A percentile compares a stretch with the other conserved stretches of the same genome.
These are phyloP conservation scores for Aegilops umbellulata DNA, from an alignment of 176 grass and related monocot species.

Conservation along the genomic window DNA sequence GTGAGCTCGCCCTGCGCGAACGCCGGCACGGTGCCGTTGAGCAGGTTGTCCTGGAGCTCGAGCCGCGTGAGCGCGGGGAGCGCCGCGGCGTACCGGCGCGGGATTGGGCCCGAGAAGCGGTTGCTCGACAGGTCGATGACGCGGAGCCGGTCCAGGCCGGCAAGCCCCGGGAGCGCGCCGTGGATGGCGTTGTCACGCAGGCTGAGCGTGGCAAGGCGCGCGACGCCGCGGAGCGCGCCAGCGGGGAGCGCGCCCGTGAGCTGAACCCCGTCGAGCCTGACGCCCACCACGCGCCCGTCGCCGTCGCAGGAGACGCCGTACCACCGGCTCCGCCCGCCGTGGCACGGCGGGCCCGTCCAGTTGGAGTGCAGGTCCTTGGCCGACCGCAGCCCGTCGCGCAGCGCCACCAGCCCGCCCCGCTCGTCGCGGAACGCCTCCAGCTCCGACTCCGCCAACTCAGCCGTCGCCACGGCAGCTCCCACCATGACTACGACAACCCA, in stretches of 20 bases:
- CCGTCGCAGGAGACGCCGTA: constrained; percentile 61
- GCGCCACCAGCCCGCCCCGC: constrained; percentile 56
- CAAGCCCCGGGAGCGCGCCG: constrained; percentile 60
- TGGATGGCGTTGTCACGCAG: constrained; percentile 76
- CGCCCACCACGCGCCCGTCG: constrained; percentile 52
- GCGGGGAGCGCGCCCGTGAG: constrained; percentile 57
- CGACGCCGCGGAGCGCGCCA: constrained; percentile 34
- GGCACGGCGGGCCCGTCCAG: constrained; percentile 92
- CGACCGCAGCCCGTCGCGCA: constrained; percentile 78
- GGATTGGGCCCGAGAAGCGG: constrained; percentile 83
- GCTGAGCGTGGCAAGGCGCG: constrained; percentile 44
- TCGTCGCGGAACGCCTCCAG: constrained; percentile 59
- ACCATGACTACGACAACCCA: not conserved
- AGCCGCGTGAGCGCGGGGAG: constrained; percentile 40
- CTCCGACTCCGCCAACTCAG: constrained; percentile 17
- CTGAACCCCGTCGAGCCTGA: constrained; percentile 61
- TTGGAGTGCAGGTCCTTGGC: constrained; percentile 79
- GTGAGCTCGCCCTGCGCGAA: constrained; percentile 53
- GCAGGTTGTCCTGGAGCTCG: constrained; percentile 87
- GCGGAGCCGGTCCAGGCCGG: constrained; percentile 46
- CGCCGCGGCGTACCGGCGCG: constrained; percentile 19
- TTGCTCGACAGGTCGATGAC: constrained; percentile 70
- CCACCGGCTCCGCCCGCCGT: constrained; percentile 66
- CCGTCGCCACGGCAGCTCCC: not conserved
- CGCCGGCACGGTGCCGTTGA: constrained; percentile 65